These are phyloP conservation scores for Tephrocybe sp. DNA, from an alignment of 768 basidiomycete genomes.

Conservation along the genomic window DNA sequence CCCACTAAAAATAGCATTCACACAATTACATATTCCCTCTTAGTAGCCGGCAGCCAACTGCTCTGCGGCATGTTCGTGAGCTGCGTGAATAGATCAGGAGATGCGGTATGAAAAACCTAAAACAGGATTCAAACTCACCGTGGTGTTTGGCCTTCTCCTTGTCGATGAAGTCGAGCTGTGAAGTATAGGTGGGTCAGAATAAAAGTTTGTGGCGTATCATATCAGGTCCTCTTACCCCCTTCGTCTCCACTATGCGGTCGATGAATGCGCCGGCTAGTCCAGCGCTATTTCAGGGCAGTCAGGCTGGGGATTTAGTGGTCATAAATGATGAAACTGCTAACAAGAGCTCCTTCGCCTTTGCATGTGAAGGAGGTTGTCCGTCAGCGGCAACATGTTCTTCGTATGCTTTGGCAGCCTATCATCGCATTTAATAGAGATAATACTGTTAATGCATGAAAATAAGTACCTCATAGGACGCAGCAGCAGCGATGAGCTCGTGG, in stretches of 20 bases:
- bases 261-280: constrained; percentile 54
- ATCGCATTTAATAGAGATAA: neutral
- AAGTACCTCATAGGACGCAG: constrained; percentile 60
- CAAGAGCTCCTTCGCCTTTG: constrained; percentile 56
- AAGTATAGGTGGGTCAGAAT: constrained; percentile 18
- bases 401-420: constrained; percentile 62
- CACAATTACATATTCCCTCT: neutral
- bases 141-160: constrained; percentile 24
- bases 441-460: neutral
- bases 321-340: constrained; percentile 10
- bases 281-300: constrained; percentile 32
- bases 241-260: constrained; percentile 54
- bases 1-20: constrained; percentile 2
- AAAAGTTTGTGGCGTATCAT: constrained; percentile 11
- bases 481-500: constrained; percentile 67
- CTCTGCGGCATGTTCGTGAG: constrained; percentile 5
- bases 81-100: constrained; percentile 2
- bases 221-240: constrained; percentile 30
- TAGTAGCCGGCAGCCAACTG: neutral
- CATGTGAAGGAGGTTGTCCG: constrained; percentile 50
- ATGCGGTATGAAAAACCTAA: neutral
- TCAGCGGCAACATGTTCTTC: constrained; percentile 48
- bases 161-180: constrained; percentile 30
- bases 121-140: constrained; percentile 17
- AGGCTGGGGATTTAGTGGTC: neutral